Base-by-base conservation (phyloP, 768 basidiomycete species). In the Lentinula edodes region DNA sequence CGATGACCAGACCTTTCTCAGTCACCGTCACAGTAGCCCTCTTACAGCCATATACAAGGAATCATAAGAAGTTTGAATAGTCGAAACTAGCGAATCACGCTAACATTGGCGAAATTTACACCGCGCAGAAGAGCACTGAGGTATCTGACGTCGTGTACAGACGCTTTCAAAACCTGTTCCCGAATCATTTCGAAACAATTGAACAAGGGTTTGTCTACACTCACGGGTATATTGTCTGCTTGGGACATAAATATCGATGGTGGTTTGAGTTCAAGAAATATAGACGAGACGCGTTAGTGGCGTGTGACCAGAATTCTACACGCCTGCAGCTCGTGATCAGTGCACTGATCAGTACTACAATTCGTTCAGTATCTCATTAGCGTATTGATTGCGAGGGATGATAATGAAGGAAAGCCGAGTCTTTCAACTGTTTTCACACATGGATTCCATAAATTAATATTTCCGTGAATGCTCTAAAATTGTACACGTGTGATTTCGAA, bases 91-190 rank as follows among this genome's bases (percentile, higher is more conserved):
- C 36, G 48, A 28, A 48, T 32, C n/a, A 55, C 42, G 71, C 87
- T 75, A 72, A 94, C 95, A 68, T 88, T 88, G 38, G 80, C 77
- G 71, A 97, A 90, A 67, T 84, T 89, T 55, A 97, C 86, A 7
- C 93, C 91, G 63, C 91, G 85, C 28, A 98, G 77, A 18, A 97
- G 78, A 16, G 86, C 78, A 8, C 88, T 78, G 59, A 97, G 86
- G 67, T 90, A 89, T 57, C 92, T 83, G 52, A 97, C 86, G 74
- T 96, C 94, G 65, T 88, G 83, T 0, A 89, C 81, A 45, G 88
- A 89, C 5, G 88, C 86, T 58, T 79, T 82, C 46, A 93, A 75
- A n/a, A 91, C 81, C 80, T 80, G 35, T 62, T 45, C 15, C 12
- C 23, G 32, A 28, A 15, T 56, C 5, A 20, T 13, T 5, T 18